Evolutionary conservation across 2,329 filamentous ascomycete genomes (phyloP).

Genomic region (Aspergillus fijiensis): DNA sequence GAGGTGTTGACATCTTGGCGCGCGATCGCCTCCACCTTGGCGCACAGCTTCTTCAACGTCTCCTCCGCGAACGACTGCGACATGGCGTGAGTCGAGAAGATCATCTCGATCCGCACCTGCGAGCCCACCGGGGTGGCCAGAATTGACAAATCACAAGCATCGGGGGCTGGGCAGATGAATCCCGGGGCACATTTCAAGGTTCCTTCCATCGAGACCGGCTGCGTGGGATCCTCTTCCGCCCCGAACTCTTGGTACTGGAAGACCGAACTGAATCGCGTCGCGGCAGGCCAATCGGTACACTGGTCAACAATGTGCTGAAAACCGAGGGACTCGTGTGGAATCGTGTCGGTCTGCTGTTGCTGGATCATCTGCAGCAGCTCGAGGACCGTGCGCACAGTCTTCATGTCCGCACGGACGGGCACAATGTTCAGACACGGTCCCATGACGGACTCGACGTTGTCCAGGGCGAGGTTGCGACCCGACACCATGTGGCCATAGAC

Average conservation of each 20-base stretch:
- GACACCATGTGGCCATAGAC: constrained; percentile 58
- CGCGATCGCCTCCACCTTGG: constrained; percentile 8
- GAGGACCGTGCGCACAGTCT: constrained; percentile 31
- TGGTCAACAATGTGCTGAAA: constrained; percentile 53
- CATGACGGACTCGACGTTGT: constrained; percentile 27
- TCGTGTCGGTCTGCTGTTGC: constrained; percentile 49
- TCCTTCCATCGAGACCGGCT: constrained; percentile 12
- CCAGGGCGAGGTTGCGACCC: constrained; percentile 47
- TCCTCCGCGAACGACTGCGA: constrained; percentile 11
- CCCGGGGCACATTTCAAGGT: constrained; percentile 10
- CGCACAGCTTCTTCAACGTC: constrained; percentile 7
- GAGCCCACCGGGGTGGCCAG: constrained; percentile 13
- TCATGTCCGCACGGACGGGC: constrained; percentile 25
- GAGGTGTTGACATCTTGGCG: constrained; percentile 1
- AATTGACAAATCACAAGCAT: constrained; percentile 14
- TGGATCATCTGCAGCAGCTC: constrained; percentile 53
- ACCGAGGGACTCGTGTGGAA: constrained; percentile 54
- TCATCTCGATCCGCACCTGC: constrained; percentile 17
- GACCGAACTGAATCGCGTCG: constrained; percentile 56
- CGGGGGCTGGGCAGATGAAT: constrained; percentile 15
- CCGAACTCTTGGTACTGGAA: constrained; percentile 51
- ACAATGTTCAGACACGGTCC: constrained; percentile 31
- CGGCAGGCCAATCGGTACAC: constrained; percentile 56
- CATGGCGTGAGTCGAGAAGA: constrained; percentile 14
- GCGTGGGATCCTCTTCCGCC: constrained; percentile 10